Base-by-base conservation (phyloP, 2,329 filamentous ascomycete genomes). In the Alternaria postmessia region DNA sequence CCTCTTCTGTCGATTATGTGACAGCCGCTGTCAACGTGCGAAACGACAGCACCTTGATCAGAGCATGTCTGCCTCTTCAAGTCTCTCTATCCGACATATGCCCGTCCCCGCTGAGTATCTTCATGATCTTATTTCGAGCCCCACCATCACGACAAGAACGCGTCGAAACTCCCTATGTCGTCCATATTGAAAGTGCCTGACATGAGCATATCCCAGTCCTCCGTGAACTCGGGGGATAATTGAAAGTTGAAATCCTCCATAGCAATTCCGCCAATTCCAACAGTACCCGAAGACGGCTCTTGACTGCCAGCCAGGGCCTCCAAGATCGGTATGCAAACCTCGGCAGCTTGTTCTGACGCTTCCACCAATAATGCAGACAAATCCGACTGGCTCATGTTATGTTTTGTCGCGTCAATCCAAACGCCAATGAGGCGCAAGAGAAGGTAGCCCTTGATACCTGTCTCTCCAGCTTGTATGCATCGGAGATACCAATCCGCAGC, bases 391-490 rank as follows among this genome's bases (percentile, higher is more conserved):
- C 38, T 20, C 8, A 70, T 18, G 3, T 61, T 38, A 26, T 51
- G 54, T 43, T 61, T 66, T 16, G 71, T 62, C 1, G 61, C 71
- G n/a, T 71, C 59, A 6, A 70, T 71, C 41, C 72, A 68, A 16
- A 67, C 65, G 7, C 36, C 32, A 16, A 75, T 26, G 11, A 75
- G 47, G 28, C 54, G 54, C 22, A 68, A 47, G 3, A 75, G 62
- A 18, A 75, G 48, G 46, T 74, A 71, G 7, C 71, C 73, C 32
- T 76, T 76, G 16, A 73, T 60, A 44, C 72, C 71, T 1, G 70
- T 74, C 48, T 76, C 73, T 12, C 74, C 74, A 18, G 68, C 72
- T 51, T 70, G 62, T 7, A 75, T 66, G 42, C 63, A 65, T 12
- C 54, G 55, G 8, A 72, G 34, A 26, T 63, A 62, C 65, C 69